Evolutionary conservation across 2,329 filamentous ascomycete genomes (phyloP), one percentile per base, ranked within the genome.

Genomic region (Sclerotinia glacialis): DNA sequence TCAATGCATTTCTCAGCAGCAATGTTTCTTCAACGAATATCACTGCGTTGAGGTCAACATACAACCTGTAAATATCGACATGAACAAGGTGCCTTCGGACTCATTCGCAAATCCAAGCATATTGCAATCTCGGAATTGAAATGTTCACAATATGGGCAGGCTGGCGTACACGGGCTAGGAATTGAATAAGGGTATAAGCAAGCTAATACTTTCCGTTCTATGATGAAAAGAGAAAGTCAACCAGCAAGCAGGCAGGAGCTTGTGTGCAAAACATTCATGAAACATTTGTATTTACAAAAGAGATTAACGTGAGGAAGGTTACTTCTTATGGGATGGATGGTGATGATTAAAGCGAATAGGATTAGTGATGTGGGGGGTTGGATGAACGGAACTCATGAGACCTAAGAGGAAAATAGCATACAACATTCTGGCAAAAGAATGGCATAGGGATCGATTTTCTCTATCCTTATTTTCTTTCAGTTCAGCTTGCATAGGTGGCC

Each of bases 1-100:
- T 85, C 70, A 80, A 82, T 68, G 76, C 75, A 59, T 85, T 83
- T 75, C 76, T 86, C 56, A 70, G 67, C 52, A 69, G 47, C 58
- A 64, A 69, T n/a, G 67, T 76, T 34, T 61, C 71, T 3, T 55
- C 71, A 23, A 66, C 62, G 11, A 73, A 74, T 62, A 59, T 71
- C 21, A 71, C 69, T 26, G 69, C 69, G 67, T 71, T 77, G 53
- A 71, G 72, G 49, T 62, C 68, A 46, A 72, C 66, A 55, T 76
- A 76, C 69, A 78, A 75, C 67, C 67, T 76, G 72, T 77, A 75
- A 75, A 76, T 72, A 71, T 52, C 12, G 28, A 40, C 21, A 28
- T 42, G 54, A 9, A 40, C 7, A 52, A 31, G 28, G 46, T 47
- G 28, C n/a, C 56, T 59, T 47, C 56, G 42, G 56, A 26, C 8